A percentile compares a stretch with the other conserved stretches of the same genome.
These are phyloP conservation scores for Zymoseptoria brevis DNA, from an alignment of 2,329 filamentous ascomycete genomes.

Conservation along the genomic window DNA sequence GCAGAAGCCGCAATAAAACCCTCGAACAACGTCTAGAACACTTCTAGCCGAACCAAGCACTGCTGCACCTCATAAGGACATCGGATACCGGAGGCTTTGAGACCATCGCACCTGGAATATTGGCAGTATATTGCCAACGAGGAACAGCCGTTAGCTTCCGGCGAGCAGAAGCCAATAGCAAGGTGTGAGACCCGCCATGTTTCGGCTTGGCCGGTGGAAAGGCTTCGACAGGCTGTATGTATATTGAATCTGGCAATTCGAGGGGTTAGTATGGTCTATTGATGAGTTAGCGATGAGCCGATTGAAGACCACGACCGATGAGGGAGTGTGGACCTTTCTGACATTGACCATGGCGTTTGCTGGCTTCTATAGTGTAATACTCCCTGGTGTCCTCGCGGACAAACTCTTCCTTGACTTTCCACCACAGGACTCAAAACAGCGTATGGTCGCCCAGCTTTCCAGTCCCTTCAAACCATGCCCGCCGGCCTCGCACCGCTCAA, in stretches of 20 bases:
- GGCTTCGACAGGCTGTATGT: background rate
- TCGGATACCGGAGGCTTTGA: background rate
- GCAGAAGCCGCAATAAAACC: background rate
- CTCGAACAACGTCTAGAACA: background rate
- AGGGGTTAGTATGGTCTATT: background rate
- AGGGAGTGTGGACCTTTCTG: too few relatives aligned
- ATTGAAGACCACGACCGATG: too few relatives aligned
- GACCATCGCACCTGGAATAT: background rate
- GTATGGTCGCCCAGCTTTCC: background rate
- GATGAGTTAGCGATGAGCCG: too few relatives aligned
- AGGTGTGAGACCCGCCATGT: background rate
- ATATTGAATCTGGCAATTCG: background rate
- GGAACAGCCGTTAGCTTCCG: background rate
- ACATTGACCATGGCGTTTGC: too few relatives aligned
- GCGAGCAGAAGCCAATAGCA: background rate
- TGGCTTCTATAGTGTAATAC: too few relatives aligned
- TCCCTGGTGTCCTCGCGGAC: background rate
- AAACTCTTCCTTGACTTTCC: background rate
- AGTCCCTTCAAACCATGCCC: background rate
- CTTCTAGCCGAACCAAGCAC: background rate
- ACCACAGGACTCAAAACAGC: background rate
- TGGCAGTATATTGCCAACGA: background rate
- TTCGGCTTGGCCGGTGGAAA: background rate
- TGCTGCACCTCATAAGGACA: background rate
- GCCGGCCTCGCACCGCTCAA: constrained; percentile 43